Conservation (phyloP, 164 flowering plant species). For the Stephania yunnanensis region DNA sequence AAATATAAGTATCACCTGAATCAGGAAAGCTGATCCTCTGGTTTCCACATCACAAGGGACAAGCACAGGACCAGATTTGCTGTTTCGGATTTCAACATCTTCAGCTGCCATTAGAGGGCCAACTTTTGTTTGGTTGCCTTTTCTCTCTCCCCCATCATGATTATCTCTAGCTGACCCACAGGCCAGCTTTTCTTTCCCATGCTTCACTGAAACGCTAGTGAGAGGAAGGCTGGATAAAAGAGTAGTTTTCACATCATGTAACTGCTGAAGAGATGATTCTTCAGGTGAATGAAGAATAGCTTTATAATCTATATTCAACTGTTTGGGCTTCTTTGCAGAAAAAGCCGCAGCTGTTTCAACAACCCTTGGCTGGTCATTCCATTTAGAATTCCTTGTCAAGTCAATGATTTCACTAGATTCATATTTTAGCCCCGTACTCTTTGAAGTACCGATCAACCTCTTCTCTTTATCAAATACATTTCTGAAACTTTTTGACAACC, state of each 20-base stretch:
- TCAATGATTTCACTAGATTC: conserved; percentile 29
- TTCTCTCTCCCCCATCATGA: conserved; percentile 3
- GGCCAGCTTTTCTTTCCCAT: conserved; percentile 15
- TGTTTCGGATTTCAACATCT: conserved; percentile 11
- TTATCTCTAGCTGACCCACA: conserved; percentile 1
- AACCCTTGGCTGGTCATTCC: conserved; percentile 25
- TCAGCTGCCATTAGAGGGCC: conserved; percentile 13
- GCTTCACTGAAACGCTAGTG: conserved; percentile 11
- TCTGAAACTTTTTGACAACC: conserved; percentile 25
- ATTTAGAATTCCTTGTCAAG: conserved; percentile 27
- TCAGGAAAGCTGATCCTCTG: conserved; percentile 61
- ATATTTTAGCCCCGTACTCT: conserved; percentile 14
- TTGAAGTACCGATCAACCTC: conserved; percentile 11
- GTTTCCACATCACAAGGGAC: conserved; percentile 36
- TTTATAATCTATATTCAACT: conserved; percentile 23
- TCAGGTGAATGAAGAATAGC: conserved; percentile 8
- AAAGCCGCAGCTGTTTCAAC: conserved; percentile 24
- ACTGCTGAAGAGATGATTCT: conserved; percentile 7
- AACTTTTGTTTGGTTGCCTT: conserved; percentile 18
- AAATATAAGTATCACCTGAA: conserved; percentile 42
- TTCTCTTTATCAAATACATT: conserved; percentile 21
- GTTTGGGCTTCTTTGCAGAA: conserved; percentile 45
- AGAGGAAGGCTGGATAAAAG: conserved; percentile 12
- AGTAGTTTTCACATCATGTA: conserved; percentile 8
- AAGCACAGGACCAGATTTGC: conserved; percentile 18